phyloP scores from a whole-genome alignment of 495 filamentous ascomycete genomes.

The Chlorociboria aeruginascens region DNA sequence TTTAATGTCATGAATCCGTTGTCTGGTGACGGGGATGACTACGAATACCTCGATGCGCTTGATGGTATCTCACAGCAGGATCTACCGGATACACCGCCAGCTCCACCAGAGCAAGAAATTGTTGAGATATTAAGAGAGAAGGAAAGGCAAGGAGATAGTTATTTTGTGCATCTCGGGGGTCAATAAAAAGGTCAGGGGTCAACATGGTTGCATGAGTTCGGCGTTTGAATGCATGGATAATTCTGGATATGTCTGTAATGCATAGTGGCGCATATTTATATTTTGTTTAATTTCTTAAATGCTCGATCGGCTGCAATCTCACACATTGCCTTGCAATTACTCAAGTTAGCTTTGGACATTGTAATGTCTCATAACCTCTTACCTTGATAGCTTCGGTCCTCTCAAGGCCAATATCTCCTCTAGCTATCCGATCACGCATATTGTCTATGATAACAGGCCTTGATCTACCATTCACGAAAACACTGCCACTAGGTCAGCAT shows the following conservation, averaged over 20 bases:
- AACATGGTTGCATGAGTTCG: too few relatives aligned
- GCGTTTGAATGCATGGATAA: too few relatives aligned
- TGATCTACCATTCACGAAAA: slow-evolving; percentile 79
- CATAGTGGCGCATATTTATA: too few relatives aligned
- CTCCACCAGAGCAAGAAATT: slow-evolving; percentile 15
- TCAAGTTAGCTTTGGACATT: slow-evolving; percentile 5
- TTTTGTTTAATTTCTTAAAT: slow-evolving; percentile 16
- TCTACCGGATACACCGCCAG: slow-evolving; percentile 17
- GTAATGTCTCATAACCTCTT: slow-evolving; percentile 12
- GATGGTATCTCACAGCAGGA: slow-evolving; percentile 26
- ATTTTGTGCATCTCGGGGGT: slow-evolving; percentile 14
- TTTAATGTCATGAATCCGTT: slow-evolving; percentile 23
- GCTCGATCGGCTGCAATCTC: slow-evolving; percentile 36
- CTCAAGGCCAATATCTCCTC: slow-evolving; percentile 54
- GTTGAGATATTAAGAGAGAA: slow-evolving; percentile 22
- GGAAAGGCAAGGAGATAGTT: slow-evolving; percentile 21
- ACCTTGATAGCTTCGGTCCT: slow-evolving; percentile 69
- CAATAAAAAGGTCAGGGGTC: neutral
- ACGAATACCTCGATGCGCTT: slow-evolving; percentile 33
- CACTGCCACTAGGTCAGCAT: slow-evolving; percentile 28
- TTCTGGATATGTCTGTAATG: too few relatives aligned
- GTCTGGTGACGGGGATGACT: slow-evolving; percentile 12
- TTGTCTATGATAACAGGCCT: slow-evolving; percentile 69
- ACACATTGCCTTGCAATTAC: slow-evolving; percentile 32
- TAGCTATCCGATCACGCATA: slow-evolving; percentile 66